Evolutionary conservation across 768 basidiomycete genomes (phyloP).

Genomic region (Tricholoma sp.): DNA sequence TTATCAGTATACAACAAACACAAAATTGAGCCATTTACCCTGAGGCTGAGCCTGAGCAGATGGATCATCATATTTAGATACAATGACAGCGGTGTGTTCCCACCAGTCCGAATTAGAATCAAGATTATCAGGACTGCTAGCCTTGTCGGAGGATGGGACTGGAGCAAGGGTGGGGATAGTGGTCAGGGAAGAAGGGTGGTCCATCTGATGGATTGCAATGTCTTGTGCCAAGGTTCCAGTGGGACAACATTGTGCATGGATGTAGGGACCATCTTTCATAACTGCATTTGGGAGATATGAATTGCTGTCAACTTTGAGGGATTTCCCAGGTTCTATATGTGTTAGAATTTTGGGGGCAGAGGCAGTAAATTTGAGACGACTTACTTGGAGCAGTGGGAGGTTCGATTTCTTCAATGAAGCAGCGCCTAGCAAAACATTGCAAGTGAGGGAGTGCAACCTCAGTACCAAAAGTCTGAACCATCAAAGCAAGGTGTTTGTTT

Average conservation of each 20-base stretch:
- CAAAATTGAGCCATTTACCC: background rate
- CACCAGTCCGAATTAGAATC: background rate
- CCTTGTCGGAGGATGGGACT: background rate
- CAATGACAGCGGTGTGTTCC: background rate
- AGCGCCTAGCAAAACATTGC: slow-evolving; percentile 4
- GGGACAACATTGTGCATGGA: slow-evolving; percentile 3
- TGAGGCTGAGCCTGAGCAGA: background rate
- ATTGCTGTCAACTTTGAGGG: background rate
- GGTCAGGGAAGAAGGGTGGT: background rate
- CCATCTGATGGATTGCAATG: slow-evolving; percentile 1
- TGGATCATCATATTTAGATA: background rate
- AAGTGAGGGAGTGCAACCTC: slow-evolving; percentile 12
- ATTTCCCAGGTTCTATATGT: background rate
- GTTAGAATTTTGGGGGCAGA: background rate
- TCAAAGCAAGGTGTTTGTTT: slow-evolving; percentile 5
- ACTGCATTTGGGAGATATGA: slow-evolving; percentile 3
- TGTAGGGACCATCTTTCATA: background rate
- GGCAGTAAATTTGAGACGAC: background rate
- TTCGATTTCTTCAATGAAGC: background rate
- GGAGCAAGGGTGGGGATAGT: background rate
- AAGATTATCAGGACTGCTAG: background rate
- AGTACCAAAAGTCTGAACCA: slow-evolving; percentile 11
- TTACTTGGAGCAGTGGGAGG: slow-evolving; percentile 1
- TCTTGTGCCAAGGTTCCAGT: slow-evolving; percentile 1
- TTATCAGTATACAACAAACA: background rate